Base-by-base conservation (phyloP, 2,329 filamentous ascomycete species). In the Claviceps pazoutovae region DNA sequence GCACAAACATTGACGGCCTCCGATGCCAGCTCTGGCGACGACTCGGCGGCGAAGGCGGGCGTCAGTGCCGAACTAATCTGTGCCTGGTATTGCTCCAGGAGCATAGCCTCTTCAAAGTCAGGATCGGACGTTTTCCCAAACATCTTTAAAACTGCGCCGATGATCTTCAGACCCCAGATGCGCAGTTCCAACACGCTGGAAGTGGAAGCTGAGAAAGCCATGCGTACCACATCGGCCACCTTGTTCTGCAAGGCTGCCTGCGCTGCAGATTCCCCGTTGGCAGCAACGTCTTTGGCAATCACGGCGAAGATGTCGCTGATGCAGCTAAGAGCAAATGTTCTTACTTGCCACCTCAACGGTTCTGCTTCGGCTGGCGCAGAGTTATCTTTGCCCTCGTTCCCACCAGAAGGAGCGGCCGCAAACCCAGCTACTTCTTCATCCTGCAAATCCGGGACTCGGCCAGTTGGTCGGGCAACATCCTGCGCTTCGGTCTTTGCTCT, bases 391-490 rank as follows among this genome's bases (percentile, higher is more conserved):
- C 50, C 79, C 48, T 84, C 78, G 48, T 78, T 79, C 4, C 68
- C 72, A 3, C 73, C 77, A 26, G 81, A 83, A 30, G 76, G 76
- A 1, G 85, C 82, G n/a, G 83, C 80, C 36, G 90, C 90, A 62
- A 98, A 97, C 0, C 93, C 93, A 50, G 93, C 93, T 38, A 95
- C 91, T 65, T 98, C 94, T 64, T 98, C 93, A 63, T 98, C 93
- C 56, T 91, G 86, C 0, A 97, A 70, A 59, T 98, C 93, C n/a
- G 87, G 76, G 13, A 78, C 73, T 4, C 75, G 72, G 9, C 71
- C 56, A 68, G 64, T 71, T 66, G 4, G 72, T 63, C 17, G 68
- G 68, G 5, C 34, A 23, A 68, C 64, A 0, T 72, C 64, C 44
- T 77, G 73, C 30, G 80, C 75, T 43, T 81, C 76, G 1, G 71